These are phyloP conservation scores for Ustilago sp. DNA, from an alignment of 1,284 basidiomycete species.

Conservation along the genomic window DNA sequence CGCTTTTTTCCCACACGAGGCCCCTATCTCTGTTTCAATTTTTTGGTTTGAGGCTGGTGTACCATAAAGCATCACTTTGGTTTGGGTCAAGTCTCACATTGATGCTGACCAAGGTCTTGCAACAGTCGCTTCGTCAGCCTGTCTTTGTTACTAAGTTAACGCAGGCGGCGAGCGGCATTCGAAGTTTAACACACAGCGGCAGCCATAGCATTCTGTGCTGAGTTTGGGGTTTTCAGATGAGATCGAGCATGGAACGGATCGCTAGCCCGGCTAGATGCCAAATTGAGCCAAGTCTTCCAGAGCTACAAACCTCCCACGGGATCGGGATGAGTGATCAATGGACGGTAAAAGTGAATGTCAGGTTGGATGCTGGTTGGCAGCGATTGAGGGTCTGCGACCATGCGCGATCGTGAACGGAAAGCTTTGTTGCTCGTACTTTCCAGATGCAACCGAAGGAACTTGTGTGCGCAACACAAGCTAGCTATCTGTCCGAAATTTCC, in stretches of 20 bases:
- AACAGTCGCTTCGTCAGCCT: not conserved
- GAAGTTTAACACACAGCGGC: conserved; percentile 2
- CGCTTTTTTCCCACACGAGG: conserved; percentile 10
- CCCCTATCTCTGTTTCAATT: conserved; percentile 33
- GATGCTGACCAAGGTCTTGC: not conserved
- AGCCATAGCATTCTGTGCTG: not conserved
- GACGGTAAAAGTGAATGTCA: not conserved
- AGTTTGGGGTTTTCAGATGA: not conserved
- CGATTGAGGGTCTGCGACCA: conserved; percentile 1
- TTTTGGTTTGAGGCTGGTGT: not conserved
- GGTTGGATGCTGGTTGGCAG: not conserved
- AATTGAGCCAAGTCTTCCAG: not conserved
- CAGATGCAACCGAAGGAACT: conserved; percentile 5
- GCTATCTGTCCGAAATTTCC: not conserved
- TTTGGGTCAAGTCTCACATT: not conserved
- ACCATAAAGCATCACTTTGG: not conserved
- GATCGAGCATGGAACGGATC: not conserved
- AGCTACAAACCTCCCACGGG: not conserved
- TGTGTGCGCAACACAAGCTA: conserved; percentile 8
- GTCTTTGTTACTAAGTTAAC: not conserved
- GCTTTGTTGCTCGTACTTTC: conserved; percentile 1
- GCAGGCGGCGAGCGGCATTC: conserved; percentile 11
- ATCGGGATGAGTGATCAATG: not conserved
- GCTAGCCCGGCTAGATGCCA: not conserved
- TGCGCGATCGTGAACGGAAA: not conserved